Percentiles rank a stretch among this genome's conserved stretches.
These are phyloP conservation scores for Hamamelis virginiana DNA, from an alignment of 164 flowering plant species.

Conservation along the genomic window DNA sequence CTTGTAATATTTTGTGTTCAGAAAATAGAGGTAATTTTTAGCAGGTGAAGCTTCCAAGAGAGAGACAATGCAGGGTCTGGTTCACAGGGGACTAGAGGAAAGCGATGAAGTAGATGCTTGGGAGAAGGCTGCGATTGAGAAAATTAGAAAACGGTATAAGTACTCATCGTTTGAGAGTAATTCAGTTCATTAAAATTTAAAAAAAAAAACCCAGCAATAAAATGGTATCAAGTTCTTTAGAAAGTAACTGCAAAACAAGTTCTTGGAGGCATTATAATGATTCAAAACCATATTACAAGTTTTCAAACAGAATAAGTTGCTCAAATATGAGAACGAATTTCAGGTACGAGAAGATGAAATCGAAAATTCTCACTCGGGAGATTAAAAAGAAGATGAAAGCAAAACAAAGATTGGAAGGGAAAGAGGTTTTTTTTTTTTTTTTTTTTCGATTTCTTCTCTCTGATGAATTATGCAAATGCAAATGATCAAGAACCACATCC, in stretches of 20 bases:
- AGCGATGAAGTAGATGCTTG: constrained; percentile 34
- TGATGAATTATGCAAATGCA: not conserved
- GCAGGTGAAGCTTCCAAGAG: constrained; percentile 24
- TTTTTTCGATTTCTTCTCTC: not conserved
- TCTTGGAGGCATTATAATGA: no score
- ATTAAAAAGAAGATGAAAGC: constrained; percentile 56
- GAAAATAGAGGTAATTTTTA: not conserved
- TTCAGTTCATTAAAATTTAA: no score
- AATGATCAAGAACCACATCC: not conserved
- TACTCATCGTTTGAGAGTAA: not conserved
- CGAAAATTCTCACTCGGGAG: constrained; percentile 60
- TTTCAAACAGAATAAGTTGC: no score
- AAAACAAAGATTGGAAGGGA: constrained; percentile 40
- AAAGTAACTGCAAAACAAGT: no score
- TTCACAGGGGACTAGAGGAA: not conserved
- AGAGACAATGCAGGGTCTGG: constrained; percentile 1
- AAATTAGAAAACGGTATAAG: constrained; percentile 51
- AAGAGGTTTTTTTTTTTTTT: constrained; percentile 41
- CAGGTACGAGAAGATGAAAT: constrained; percentile 60
- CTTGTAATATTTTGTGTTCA: not conserved
- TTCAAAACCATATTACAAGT: no score
- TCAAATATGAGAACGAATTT: no score
- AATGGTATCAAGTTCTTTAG: no score
- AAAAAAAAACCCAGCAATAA: no score
- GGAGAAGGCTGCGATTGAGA: constrained; percentile 55